phyloP scores from a whole-genome alignment of 345 rosid species.

The Brassica nigra region DNA sequence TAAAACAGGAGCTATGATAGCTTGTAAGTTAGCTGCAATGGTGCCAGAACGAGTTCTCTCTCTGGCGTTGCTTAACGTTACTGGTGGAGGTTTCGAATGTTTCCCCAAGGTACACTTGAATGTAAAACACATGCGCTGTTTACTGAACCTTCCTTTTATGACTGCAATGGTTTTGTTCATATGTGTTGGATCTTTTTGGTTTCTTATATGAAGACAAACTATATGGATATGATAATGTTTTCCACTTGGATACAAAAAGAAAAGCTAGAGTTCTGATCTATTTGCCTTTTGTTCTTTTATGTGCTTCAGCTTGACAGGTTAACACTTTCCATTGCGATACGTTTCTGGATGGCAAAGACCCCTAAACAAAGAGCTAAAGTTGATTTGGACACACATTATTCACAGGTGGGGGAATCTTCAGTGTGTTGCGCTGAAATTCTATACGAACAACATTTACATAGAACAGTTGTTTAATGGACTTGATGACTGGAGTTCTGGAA shows the following conservation, averaged over 20 bases:
- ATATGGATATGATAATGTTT: not conserved
- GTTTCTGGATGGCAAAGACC: slow-evolving; percentile 85
- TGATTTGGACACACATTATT: slow-evolving; percentile 94
- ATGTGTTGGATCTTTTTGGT: slow-evolving; percentile 3
- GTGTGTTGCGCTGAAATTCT: not conserved
- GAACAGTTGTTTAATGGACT: not conserved
- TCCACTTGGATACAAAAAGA: slow-evolving; percentile 4
- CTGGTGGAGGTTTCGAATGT: slow-evolving; percentile 97
- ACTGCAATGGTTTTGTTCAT: slow-evolving; percentile 6
- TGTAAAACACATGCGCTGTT: not conserved
- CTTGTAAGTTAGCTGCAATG: slow-evolving; percentile 90
- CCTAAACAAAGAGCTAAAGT: slow-evolving; percentile 96
- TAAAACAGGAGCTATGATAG: slow-evolving; percentile 86
- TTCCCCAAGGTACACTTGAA: slow-evolving; percentile 71
- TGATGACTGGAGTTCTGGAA: no score
- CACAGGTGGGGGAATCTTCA: slow-evolving; percentile 51
- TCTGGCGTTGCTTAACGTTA: slow-evolving; percentile 86
- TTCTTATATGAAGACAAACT: slow-evolving; percentile 13
- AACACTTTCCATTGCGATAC: slow-evolving; percentile 71
- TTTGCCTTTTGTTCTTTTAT: slow-evolving; percentile 9
- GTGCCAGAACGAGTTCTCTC: slow-evolving; percentile 82
- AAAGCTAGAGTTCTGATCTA: not conserved
- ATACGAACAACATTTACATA: not conserved
- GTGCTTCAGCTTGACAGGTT: slow-evolving; percentile 65
- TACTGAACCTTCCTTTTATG: slow-evolving; percentile 21